Evolutionary conservation across 139 green algal species (phyloP).

Genomic region (Chlamydomonas incerta): DNA sequence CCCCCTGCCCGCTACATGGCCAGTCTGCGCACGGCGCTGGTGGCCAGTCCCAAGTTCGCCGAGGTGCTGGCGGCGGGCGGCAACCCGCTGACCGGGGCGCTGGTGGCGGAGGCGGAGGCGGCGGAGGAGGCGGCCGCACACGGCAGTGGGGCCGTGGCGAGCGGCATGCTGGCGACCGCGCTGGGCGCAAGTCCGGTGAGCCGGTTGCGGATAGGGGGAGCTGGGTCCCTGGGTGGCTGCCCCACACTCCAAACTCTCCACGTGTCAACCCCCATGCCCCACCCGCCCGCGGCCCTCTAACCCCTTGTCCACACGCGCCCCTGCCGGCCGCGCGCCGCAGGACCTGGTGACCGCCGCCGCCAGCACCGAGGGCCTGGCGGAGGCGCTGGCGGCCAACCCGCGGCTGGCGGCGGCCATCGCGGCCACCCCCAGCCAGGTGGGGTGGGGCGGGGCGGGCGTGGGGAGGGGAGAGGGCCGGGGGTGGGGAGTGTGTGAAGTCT

Average conservation of each 20-base stretch:
- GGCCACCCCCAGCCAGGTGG: neutral
- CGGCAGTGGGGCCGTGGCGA: neutral
- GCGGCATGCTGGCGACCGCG: neutral
- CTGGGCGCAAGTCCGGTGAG: neutral
- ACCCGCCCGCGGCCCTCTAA: too few relatives aligned
- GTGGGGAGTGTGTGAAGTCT: too few relatives aligned
- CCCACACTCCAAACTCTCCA: too few relatives aligned
- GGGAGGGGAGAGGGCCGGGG: too few relatives aligned
- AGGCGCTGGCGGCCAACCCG: neutral
- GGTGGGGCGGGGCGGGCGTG: too few relatives aligned
- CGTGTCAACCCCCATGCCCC: too few relatives aligned
- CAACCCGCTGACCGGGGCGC: neutral
- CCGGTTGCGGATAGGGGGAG: too few relatives aligned
- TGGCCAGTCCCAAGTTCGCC: neutral
- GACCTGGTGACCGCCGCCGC: neutral
- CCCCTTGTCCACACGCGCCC: neutral
- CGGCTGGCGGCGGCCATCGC: conserved; percentile 2
- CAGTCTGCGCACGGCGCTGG: neutral
- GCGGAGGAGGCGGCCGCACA: neutral
- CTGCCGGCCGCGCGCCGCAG: too few relatives aligned
- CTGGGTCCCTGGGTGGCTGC: too few relatives aligned
- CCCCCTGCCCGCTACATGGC: neutral
- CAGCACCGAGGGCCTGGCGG: neutral
- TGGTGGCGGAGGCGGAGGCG: conserved; percentile 16
- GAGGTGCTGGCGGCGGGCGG: conserved; percentile 3